Percentiles rank a stretch among this genome's conserved stretches.
Conservation (phyloP, 192 early-diverging fungal genomes). For the Backusella tuberculispora region DNA sequence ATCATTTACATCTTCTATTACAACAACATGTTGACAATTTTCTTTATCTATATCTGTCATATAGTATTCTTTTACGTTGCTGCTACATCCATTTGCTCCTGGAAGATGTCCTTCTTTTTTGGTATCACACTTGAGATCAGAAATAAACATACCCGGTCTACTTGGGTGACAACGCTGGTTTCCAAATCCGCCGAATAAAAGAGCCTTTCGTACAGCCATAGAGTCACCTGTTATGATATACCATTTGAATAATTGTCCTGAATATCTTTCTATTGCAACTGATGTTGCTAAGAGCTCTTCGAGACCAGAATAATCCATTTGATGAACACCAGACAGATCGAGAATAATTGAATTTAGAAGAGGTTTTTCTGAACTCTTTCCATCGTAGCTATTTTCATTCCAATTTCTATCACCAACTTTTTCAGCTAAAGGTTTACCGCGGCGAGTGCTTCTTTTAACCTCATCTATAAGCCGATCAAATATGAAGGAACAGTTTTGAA, state of each 20-base stretch:
- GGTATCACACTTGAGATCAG: not conserved
- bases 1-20: conserved; percentile 14
- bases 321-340: conserved; percentile 78
- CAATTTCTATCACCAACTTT: conserved; percentile 25
- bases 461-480: conserved; percentile 52
- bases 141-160: not conserved
- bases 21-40: not conserved
- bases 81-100: conserved; percentile 10
- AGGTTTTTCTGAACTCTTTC: conserved; percentile 43
- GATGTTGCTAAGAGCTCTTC: conserved; percentile 71
- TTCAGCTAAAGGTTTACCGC: conserved; percentile 23
- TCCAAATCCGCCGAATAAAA: conserved; percentile 37
- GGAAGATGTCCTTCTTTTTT: not conserved
- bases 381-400: conserved; percentile 47
- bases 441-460: conserved; percentile 28
- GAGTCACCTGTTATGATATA: conserved; percentile 24
- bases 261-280: conserved; percentile 40
- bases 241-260: conserved; percentile 26
- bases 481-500: conserved; percentile 69
- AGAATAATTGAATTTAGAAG: conserved; percentile 73
- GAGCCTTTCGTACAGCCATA: conserved; percentile 24
- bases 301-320: conserved; percentile 82
- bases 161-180: conserved; percentile 17
- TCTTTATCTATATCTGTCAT: not conserved
- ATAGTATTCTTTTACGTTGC: not conserved